A percentile compares a stretch with the other conserved stretches of the same genome.
Conservation (phyloP, 495 filamentous ascomycete genomes). For the Opeltia flavorubescens region DNA sequence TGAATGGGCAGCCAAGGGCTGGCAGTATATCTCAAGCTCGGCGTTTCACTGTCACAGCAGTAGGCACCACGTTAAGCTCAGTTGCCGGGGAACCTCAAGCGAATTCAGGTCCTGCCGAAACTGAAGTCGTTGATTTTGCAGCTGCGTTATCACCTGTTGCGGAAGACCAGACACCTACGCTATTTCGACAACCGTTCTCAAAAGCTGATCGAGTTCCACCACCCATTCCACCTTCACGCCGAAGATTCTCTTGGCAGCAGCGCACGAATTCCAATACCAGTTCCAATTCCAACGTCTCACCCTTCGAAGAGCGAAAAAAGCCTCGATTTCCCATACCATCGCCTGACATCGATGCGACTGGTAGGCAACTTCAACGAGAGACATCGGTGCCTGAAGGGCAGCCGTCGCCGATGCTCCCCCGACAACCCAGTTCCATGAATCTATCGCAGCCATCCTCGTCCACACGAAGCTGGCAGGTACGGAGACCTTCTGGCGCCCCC, state of each 20-base stretch:
- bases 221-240: neutral
- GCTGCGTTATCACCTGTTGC: neutral
- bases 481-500: too few species aligned
- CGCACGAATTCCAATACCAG: neutral
- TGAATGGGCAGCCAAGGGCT: neutral
- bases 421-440: too few species aligned
- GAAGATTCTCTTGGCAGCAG: neutral
- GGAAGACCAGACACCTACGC: neutral
- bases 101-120: neutral
- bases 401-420: neutral
- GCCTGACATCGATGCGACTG: neutral
- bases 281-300: neutral
- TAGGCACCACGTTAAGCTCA: neutral
- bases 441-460: too few species aligned
- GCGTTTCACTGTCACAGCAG: neutral
- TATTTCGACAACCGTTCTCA: neutral
- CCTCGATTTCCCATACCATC: neutral
- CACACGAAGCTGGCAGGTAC: too few species aligned
- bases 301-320: neutral
- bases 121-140: neutral
- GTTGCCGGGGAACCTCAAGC: neutral
- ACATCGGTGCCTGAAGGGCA: too few species aligned
- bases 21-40: neutral
- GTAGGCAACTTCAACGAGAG: neutral
- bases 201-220: neutral